Evolutionary conservation across 2,329 filamentous ascomycete species (phyloP).

Genomic region (Cercospora citrullina): DNA sequence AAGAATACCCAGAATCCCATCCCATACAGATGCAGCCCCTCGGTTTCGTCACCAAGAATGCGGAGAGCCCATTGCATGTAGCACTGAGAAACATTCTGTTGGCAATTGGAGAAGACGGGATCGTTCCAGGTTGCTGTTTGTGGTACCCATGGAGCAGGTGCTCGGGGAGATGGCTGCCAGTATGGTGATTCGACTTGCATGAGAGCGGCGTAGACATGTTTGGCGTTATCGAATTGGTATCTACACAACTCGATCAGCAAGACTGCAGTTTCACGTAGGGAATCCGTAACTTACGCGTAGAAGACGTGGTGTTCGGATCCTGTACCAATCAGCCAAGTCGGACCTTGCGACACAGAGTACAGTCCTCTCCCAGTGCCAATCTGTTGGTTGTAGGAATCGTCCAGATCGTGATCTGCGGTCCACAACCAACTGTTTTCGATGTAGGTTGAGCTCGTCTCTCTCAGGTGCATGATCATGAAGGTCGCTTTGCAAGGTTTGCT

Average conservation of each 20-base stretch:
- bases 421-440: conserved; percentile 56
- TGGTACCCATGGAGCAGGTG: conserved; percentile 47
- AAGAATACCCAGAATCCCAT: conserved; percentile 46
- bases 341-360: conserved; percentile 44
- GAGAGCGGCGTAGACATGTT: conserved; percentile 52
- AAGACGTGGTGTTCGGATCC: conserved; percentile 55
- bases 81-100: conserved; percentile 33
- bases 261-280: not conserved
- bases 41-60: conserved; percentile 34
- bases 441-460: conserved; percentile 49
- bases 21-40: conserved; percentile 43
- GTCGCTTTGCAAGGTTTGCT: conserved; percentile 35
- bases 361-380: conserved; percentile 45
- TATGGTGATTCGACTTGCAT: conserved; percentile 58
- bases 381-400: conserved; percentile 42
- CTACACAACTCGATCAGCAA: not conserved
- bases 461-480: conserved; percentile 50
- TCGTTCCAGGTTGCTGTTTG: conserved; percentile 36
- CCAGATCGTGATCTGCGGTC: conserved; percentile 54
- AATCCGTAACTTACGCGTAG: conserved; percentile 42
- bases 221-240: conserved; percentile 51
- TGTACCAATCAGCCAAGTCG: conserved; percentile 55
- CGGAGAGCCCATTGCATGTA: conserved; percentile 38
- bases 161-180: conserved; percentile 30
- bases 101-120: conserved; percentile 34